Conservation (phyloP, 2,329 filamentous ascomycete genomes). For the Pseudocercospora vitis region DNA sequence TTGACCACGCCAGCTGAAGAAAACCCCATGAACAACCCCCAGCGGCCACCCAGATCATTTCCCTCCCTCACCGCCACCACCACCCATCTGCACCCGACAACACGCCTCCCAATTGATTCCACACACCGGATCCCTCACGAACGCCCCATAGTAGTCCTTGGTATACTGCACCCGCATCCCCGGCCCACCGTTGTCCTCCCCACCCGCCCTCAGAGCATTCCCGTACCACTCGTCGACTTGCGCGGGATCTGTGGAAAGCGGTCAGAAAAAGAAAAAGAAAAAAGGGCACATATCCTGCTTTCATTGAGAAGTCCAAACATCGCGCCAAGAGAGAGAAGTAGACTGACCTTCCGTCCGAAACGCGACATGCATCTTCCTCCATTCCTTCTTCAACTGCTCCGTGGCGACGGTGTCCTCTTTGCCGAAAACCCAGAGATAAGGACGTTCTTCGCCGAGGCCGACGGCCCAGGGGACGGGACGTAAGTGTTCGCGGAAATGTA, state of each 20-base stretch:
- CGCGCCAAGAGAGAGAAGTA: no score
- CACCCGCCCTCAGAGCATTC: conserved; percentile 15
- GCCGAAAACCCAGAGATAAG: conserved; percentile 17
- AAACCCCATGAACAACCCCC: no score
- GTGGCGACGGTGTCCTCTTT: conserved; percentile 6
- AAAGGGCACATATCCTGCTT: no score
- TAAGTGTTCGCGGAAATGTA: conserved; percentile 14
- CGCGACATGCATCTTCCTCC: conserved; percentile 15
- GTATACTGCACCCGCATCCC: conserved; percentile 14
- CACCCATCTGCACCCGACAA: no score
- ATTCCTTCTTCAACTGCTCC: conserved; percentile 1
- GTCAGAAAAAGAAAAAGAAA: no score
- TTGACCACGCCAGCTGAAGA: no score
- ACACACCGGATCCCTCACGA: conserved; percentile 16
- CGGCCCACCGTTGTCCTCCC: conserved; percentile 19
- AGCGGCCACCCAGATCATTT: no score
- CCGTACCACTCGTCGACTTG: conserved; percentile 16
- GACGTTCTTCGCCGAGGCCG: conserved; percentile 14
- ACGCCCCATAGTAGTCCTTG: conserved; percentile 21
- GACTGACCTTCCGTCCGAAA: conserved; percentile 11
- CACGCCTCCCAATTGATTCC: conserved; percentile 21
- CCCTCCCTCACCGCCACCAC: no score
- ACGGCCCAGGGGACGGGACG: conserved; percentile 14
- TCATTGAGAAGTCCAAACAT: no score
- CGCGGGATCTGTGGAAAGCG: conserved; percentile 9